phyloP scores from a whole-genome alignment of 495 filamentous ascomycete species.

The Glutinoglossum americanum region DNA sequence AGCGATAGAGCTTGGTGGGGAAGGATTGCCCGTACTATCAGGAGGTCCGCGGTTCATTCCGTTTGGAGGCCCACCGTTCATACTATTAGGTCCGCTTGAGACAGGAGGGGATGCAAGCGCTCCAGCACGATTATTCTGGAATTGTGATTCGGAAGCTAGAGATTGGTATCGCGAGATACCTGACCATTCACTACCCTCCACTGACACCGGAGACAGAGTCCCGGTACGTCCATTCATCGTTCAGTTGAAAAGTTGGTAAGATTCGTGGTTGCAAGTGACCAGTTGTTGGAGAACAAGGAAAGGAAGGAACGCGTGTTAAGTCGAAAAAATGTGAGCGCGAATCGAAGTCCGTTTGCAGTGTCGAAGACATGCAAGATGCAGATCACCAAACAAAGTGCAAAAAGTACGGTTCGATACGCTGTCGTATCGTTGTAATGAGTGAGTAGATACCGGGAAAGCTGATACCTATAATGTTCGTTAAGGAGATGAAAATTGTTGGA shows the following conservation, averaged over 20 bases:
- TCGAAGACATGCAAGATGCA: conserved; percentile 1
- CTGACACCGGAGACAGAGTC: conserved; percentile 68
- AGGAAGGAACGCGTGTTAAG: background rate
- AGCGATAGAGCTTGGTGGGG: conserved; percentile 69
- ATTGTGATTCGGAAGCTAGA: conserved; percentile 29
- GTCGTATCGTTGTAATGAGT: too few species aligned
- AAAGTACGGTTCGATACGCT: too few species aligned
- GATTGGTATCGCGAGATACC: conserved; percentile 49
- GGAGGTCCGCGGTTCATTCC: conserved; percentile 7
- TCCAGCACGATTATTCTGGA: conserved; percentile 31
- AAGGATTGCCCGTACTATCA: conserved; percentile 37
- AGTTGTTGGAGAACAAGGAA: background rate
- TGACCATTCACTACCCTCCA: conserved; percentile 74
- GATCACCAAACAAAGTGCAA: background rate
- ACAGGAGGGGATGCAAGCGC: conserved; percentile 32
- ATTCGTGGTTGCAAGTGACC: background rate
- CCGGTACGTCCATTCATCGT: conserved; percentile 37
- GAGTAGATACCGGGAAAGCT: background rate
- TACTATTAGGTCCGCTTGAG: conserved; percentile 37
- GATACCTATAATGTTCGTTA: background rate
- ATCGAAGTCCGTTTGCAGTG: background rate
- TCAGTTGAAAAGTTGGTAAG: background rate
- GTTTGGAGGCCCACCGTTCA: conserved; percentile 13
- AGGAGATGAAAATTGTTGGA: background rate
- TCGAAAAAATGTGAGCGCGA: background rate